Base-by-base conservation (phyloP, 148 eudicot genomes). In the Agrostemma githago region DNA sequence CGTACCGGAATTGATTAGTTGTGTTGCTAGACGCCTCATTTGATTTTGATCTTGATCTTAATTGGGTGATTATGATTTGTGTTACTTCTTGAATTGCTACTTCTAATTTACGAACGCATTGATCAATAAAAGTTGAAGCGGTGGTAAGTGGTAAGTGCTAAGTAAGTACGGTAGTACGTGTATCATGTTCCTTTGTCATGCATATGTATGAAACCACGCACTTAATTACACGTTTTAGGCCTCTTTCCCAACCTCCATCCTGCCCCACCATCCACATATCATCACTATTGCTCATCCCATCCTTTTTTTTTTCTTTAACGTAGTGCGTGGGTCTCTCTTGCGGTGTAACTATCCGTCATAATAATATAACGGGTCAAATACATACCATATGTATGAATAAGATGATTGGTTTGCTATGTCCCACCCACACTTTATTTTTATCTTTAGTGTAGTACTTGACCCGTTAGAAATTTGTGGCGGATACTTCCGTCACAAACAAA, bases 1-100 rank as follows among this genome's bases (percentile, higher is more conserved):
- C 10, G 16, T 70, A 70, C 72, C 72, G 15, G 54, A 53, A 26
- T 20, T 10, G 1, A 70, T 37, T 20, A 51, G 5, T 53, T 53
- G 60, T n/a, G 16, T 53, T 12, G 61, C 72, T 51, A 70, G 17
- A 53, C 72, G 60, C 59, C 72, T 70, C 72, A 70, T 51, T 20
- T 44, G 16, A 17, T 4, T 2, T 41, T 66, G 34, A 8, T 42
- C 26, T 20, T 44, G 16, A 17, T 4, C 6, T 41, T 66, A 14
- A 8, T 42, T 15, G 2, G 7, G 3, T 67, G 44, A 65, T 15
- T 65, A 16, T 65, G 2, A 20, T 0, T 39, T 42, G 1, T 8
- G 9, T 43, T 38, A 26, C 14, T 39, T 64, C 0, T 8, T 1
- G 5, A 26, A 4, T 40, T n/a, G 8, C 3, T 41, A 17, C 19